phyloP scores from a whole-genome alignment of 257 asterid genomes.

The Solanum virginianum region DNA sequence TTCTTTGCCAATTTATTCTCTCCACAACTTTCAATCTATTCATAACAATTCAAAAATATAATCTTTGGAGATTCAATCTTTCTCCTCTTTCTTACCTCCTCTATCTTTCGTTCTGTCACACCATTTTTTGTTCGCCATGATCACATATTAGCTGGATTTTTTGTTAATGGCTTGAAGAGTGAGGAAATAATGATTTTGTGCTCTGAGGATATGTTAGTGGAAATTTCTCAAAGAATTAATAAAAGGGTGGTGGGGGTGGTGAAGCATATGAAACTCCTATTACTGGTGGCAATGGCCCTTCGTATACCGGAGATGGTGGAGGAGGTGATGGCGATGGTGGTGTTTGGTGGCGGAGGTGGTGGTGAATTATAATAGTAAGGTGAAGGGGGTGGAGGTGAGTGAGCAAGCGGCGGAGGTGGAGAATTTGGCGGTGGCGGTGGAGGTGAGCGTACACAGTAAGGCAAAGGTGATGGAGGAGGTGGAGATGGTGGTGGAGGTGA shows the following conservation, averaged over 20 bases:
- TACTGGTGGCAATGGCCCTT: constrained; percentile 79
- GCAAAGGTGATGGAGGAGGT: constrained; percentile 13
- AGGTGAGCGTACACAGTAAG: no score
- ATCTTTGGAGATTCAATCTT: constrained; percentile 16
- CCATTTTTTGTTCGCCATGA: background rate
- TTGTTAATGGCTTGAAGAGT: background rate
- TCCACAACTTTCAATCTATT: constrained; percentile 30
- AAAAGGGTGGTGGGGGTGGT: constrained; percentile 89
- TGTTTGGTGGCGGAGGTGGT: constrained; percentile 25
- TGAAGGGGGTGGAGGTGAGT: constrained; percentile 26
- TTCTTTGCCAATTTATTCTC: constrained; percentile 24
- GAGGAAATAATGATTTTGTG: constrained; percentile 14
- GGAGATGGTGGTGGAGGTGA: constrained; percentile 21
- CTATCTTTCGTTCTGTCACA: no score
- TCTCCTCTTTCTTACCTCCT: constrained; percentile 10
- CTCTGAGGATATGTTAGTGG: constrained; percentile 28
- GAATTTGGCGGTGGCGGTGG: constrained; percentile 8
- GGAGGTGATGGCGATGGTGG: constrained; percentile 8
- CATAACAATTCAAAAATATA: constrained; percentile 16
- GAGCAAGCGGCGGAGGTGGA: constrained; percentile 1
- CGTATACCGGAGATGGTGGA: constrained; percentile 21
- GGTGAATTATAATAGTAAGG: background rate
- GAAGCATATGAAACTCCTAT: constrained; percentile 67
- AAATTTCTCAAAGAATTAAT: constrained; percentile 61
- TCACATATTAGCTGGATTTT: constrained; percentile 20